These are phyloP conservation scores for Fusarium solani-melongenae DNA, from an alignment of 2,329 filamentous ascomycete genomes.

Conservation along the genomic window DNA sequence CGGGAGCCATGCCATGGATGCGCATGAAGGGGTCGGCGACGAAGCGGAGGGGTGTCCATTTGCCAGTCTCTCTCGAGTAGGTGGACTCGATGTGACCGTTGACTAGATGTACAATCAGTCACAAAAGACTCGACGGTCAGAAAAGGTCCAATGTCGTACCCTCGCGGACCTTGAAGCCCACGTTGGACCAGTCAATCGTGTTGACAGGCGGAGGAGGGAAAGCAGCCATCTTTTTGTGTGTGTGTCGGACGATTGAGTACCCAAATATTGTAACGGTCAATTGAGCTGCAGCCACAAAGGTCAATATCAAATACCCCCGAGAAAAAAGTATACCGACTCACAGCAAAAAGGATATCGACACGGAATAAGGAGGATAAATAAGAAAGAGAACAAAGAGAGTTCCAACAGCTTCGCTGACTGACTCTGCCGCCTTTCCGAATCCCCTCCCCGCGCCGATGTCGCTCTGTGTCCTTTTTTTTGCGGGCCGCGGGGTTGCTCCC, in stretches of 20 bases:
- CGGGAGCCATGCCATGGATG: slow-evolving; percentile 95
- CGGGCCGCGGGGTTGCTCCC: slow-evolving; percentile 30
- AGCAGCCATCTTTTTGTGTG: slow-evolving; percentile 57
- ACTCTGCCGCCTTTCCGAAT: neutral
- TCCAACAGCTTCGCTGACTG: neutral
- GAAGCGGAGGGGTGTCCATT: slow-evolving; percentile 84
- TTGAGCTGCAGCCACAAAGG: slow-evolving; percentile 1
- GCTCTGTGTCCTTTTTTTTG: slow-evolving; percentile 6
- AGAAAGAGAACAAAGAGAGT: neutral
- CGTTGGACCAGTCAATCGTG: slow-evolving; percentile 92
- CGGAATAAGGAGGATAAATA: neutral
- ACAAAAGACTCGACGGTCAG: neutral
- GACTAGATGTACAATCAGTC: slow-evolving; percentile 62
- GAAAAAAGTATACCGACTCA: neutral
- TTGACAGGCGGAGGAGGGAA: slow-evolving; percentile 84
- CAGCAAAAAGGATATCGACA: neutral
- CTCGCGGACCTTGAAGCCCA: slow-evolving; percentile 93
- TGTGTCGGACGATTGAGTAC: slow-evolving; percentile 4
- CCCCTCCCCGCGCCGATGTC: slow-evolving; percentile 37
- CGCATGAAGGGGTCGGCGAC: slow-evolving; percentile 85
- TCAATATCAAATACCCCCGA: neutral
- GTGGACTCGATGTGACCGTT: slow-evolving; percentile 94
- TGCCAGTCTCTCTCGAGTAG: slow-evolving; percentile 77
- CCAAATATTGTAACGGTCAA: neutral
- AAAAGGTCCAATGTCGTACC: slow-evolving; percentile 60